Evolutionary conservation across 164 flowering plant genomes (phyloP), one percentile per base, ranked within the genome.

Genomic region (Aristolochia californica): DNA sequence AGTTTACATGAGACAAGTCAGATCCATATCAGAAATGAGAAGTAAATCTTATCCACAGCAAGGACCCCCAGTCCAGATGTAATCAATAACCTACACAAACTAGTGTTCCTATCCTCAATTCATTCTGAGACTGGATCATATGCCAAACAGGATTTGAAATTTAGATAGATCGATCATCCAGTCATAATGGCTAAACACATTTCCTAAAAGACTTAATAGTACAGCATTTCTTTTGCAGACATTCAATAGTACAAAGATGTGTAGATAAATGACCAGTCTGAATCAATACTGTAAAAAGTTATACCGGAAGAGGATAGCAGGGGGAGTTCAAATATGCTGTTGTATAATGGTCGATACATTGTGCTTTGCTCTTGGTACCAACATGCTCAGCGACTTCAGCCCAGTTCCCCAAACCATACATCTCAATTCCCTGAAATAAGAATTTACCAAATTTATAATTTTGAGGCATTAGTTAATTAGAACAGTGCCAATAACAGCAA

Each of bases 371-470:
- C 72, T 93, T 93, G 18, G 96, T 89, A 65, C 96, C 99, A 66
- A 93, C 99, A 73, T 89, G 96, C 62, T 93, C 96, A 38, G 91
- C 83, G 63, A 93, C 94, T 73, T 89, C 97, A 38, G 70, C 64
- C 99, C 99, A 93, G 66, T 87, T 93, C 51, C 90, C 90, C 56
- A 93, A 63, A 60, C 97, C 99, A 74, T 93, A 93, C 94, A 87
- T 89, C 73, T 80, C 97, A 67, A 89, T 83, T 55, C 88, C 99
- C 96, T 93, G 62, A 73, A 43, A 26, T 10, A 59, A 45, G 27
- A 16, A 1, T 34, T 50, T 4, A 30, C n/a, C 15, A 17, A 61
- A 20, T 55, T 57, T n/a, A n/a, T n/a, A n/a, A n/a, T n/a, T n/a
- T n/a, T 60, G 51, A 44, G 17, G 22, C n/a, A 45, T 24, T 24